Conservation (phyloP, 768 basidiomycete species). For the Pholiota conissans region DNA sequence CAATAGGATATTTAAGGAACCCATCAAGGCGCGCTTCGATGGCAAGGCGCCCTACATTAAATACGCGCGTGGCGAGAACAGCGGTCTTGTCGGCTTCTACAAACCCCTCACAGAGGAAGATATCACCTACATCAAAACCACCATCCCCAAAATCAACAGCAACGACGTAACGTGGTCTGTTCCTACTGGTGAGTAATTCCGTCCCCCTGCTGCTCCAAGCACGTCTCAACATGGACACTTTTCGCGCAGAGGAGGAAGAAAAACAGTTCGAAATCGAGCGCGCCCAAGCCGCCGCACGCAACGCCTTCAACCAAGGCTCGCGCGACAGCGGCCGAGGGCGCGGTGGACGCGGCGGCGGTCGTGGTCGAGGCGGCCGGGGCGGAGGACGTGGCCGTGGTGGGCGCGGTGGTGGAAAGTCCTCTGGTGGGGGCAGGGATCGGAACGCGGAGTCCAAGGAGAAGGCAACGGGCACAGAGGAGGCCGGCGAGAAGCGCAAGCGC, state of each 20-base stretch:
- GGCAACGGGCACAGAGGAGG: constrained; percentile 38
- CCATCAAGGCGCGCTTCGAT: constrained; percentile 50
- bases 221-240: too few species aligned
- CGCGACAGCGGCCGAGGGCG: constrained; percentile 23
- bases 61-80: constrained; percentile 43
- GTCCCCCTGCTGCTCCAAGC: background rate
- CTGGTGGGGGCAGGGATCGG: constrained; percentile 37
- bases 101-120: constrained; percentile 73
- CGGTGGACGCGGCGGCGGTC: constrained; percentile 30
- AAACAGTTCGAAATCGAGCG: constrained; percentile 74
- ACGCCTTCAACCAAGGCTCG: constrained; percentile 37
- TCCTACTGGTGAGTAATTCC: constrained; percentile 48
- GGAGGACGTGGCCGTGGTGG: constrained; percentile 42
- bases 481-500: constrained; percentile 77
- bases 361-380: constrained; percentile 47
- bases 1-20: constrained; percentile 32
- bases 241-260: constrained; percentile 76
- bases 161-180: constrained; percentile 65
- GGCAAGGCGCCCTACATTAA: constrained; percentile 53
- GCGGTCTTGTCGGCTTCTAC: constrained; percentile 60
- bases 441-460: constrained; percentile 35
- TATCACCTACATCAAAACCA: constrained; percentile 64
- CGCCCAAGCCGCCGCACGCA: constrained; percentile 65
- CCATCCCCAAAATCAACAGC: constrained; percentile 62
- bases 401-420: constrained; percentile 28